These are phyloP conservation scores for Collybia sp. DNA, from an alignment of 768 basidiomycete genomes.

Conservation along the genomic window DNA sequence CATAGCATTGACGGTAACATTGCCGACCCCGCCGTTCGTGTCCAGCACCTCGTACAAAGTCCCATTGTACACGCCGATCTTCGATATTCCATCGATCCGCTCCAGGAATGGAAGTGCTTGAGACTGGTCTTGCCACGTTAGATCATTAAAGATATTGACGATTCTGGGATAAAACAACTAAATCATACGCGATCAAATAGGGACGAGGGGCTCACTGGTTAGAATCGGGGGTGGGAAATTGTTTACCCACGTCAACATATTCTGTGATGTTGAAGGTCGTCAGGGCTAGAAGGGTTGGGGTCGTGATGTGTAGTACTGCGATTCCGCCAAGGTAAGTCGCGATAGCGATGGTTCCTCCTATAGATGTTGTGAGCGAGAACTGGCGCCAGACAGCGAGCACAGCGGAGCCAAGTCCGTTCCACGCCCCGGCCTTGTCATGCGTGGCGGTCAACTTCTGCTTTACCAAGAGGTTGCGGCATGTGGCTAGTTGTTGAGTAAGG, in stretches of 20 bases:
- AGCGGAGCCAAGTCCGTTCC: conserved; percentile 17
- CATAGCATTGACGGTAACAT: conserved; percentile 12
- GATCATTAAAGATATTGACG: not conserved
- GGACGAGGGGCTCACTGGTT: not conserved
- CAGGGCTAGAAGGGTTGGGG: conserved; percentile 14
- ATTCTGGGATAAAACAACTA: not conserved
- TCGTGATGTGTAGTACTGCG: conserved; percentile 15
- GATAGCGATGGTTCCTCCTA: not conserved
- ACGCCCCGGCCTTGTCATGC: conserved; percentile 14
- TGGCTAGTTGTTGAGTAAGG: conserved; percentile 8
- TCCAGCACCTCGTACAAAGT: conserved; percentile 14
- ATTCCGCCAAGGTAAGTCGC: conserved; percentile 12
- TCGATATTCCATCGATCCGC: not conserved
- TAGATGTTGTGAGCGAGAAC: conserved; percentile 7
- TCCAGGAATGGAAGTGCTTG: not conserved
- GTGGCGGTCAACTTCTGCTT: conserved; percentile 12
- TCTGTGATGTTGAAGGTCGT: conserved; percentile 9
- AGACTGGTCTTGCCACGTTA: not conserved
- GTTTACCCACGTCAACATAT: too few species aligned
- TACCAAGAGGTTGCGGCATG: conserved; percentile 3
- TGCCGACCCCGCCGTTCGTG: not conserved
- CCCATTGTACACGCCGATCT: conserved; percentile 7
- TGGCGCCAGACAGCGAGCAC: conserved; percentile 14
- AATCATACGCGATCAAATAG: not conserved
- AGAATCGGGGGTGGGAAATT: too few species aligned